Evolutionary conservation across 331 rosid genomes (phyloP), one percentile per base, ranked within the genome.

Genomic region (Quercus tomentella): DNA sequence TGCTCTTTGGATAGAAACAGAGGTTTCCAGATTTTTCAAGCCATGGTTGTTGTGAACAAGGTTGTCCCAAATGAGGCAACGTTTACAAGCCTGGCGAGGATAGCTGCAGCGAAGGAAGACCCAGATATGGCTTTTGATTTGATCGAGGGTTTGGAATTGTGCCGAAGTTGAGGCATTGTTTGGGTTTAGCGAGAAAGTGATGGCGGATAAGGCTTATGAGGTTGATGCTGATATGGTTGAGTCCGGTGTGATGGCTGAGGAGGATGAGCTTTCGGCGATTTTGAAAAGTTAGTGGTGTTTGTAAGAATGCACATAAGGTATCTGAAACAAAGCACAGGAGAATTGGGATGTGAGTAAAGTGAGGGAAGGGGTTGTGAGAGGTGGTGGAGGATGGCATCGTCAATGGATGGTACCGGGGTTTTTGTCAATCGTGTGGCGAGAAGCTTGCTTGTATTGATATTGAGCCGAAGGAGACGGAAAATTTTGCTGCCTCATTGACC

Each of bases 351-450:
- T 41, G 77, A 66, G 67, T 10, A 82, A 79, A 73, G 86, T 93
- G 75, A 86, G 56, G 75, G 83, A 91, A 78, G 94, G 92, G 75
- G 57, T 89, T 74, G 77, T 31, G 73, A 80, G 43, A 67, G 93
- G 94, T 70, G 99, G 99, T 80, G 99, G 98, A 67, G 99, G 99
- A 68, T 96, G 99, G 98, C 99, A 93, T 85, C 97, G 99, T 68
- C 90, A 90, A 88, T 96, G 81, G 80, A 89, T 21, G 90, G 83
- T 56, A 82, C 54, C 7, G 96, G 98, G 3, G 23, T 71, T 66
- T 96, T 66, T 96, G 99, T 83, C 80, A 75, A 69, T 86, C 88
- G 0, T 96, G 99, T 10, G 54, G 75, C 0, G 84, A 89, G 77
- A 91, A 89, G 84, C 96, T 96, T 70, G 97, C 89, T 41, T 87